These are phyloP conservation scores for Stylonectria norvegica DNA, from an alignment of 2,329 filamentous ascomycete species.

Conservation along the genomic window DNA sequence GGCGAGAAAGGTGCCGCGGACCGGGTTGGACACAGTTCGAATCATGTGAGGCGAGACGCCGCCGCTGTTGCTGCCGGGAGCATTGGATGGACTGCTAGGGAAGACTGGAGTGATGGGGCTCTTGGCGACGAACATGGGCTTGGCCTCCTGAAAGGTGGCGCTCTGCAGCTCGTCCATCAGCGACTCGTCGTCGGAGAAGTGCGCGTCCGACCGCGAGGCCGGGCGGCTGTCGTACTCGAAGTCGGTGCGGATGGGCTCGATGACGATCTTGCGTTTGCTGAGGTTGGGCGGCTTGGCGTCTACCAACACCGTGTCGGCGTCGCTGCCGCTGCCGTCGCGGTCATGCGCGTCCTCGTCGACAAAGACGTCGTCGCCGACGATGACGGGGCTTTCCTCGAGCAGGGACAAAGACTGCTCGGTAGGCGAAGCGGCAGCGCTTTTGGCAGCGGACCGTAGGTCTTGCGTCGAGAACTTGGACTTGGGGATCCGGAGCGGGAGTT, in stretches of 20 bases:
- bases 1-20: conserved; percentile 42
- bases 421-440: conserved; percentile 13
- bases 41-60: conserved; percentile 31
- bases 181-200: conserved; percentile 68
- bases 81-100: no score
- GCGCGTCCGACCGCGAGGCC: conserved; percentile 37
- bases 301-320: conserved; percentile 11
- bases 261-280: conserved; percentile 33
- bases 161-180: conserved; percentile 82
- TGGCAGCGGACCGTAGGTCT: conserved; percentile 21
- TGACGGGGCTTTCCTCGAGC: conserved; percentile 10
- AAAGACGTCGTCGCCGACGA: conserved; percentile 10
- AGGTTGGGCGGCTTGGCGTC: conserved; percentile 13
- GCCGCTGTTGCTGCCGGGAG: conserved; percentile 21
- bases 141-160: conserved; percentile 79
- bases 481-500: conserved; percentile 20
- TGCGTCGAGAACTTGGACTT: conserved; percentile 29
- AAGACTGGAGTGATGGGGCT: conserved; percentile 73
- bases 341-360: conserved; percentile 2
- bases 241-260: conserved; percentile 57
- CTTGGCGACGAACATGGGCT: conserved; percentile 72
- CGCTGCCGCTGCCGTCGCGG: not conserved
- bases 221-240: conserved; percentile 23
- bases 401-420: not conserved
- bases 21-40: conserved; percentile 48